Conservation (phyloP, 208 protist species). For the Blastocrithidia nonstop region DNA sequence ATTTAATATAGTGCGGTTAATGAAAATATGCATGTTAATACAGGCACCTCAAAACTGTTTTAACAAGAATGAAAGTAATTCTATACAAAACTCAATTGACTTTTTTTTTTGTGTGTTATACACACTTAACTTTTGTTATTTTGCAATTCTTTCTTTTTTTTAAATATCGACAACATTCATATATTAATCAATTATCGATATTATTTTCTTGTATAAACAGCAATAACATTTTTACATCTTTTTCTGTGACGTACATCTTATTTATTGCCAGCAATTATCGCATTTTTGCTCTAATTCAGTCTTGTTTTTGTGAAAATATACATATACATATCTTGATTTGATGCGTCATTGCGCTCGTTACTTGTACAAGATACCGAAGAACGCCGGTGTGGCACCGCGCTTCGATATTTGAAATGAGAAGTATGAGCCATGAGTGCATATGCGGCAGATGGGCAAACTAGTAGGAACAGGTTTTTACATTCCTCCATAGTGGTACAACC, state of each 20-base stretch:
- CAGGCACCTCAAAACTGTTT: too few relatives aligned
- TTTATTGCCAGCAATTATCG: background rate
- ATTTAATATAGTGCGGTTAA: too few relatives aligned
- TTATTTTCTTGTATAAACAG: slow-evolving; percentile 3
- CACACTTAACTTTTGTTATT: too few relatives aligned
- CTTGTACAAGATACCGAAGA: slow-evolving; percentile 74
- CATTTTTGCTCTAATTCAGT: background rate
- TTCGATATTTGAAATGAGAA: slow-evolving; percentile 83
- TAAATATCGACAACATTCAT: too few relatives aligned
- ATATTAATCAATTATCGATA: background rate
- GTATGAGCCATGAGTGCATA: slow-evolving; percentile 84
- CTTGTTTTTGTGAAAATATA: background rate
- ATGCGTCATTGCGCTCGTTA: slow-evolving; percentile 21
- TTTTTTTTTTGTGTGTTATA: too few relatives aligned
- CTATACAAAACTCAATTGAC: too few relatives aligned
- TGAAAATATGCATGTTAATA: too few relatives aligned
- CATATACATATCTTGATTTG: background rate
- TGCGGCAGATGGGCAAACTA: slow-evolving; percentile 77
- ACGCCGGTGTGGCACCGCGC: slow-evolving; percentile 72
- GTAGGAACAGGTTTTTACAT: slow-evolving; percentile 87
- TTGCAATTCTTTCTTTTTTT: too few relatives aligned
- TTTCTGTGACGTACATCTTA: background rate
- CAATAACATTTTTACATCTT: slow-evolving; percentile 2
- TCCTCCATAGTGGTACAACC: slow-evolving; percentile 84
- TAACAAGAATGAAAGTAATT: too few relatives aligned